Evolutionary conservation across 306 rosid species (phyloP), one percentile per base, ranked within the genome.

Genomic region (Medicago lupulina): DNA sequence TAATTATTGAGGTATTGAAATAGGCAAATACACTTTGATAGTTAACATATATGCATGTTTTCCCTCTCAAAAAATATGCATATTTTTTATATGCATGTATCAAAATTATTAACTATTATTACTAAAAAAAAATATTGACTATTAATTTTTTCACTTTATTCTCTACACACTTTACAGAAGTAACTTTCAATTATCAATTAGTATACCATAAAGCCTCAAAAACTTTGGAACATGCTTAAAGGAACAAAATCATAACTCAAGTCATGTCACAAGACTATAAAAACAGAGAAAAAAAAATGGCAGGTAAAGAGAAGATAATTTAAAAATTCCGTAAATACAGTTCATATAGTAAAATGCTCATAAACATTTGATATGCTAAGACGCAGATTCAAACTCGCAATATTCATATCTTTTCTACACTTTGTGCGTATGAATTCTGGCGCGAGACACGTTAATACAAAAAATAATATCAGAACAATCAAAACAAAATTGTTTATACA

Each of bases 161-260:
- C 15, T 21, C n/a, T 19, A 21, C 31, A 10, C 63, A 19, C n/a
- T 21, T 57, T 57, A 57, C 14, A 21, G 2, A 57, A 57, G 31
- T 57, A 57, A 57, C 11, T 57, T 57, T 13, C n/a, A 58, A 23
- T 58, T 2, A 18, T 58, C 39, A 55, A 55, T 58, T 25, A 23
- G 1, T 25, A 58, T 9, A 19, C 7, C 7, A 19, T 21, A 58
- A 55, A 19, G 63, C 78, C 19, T 55, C 17, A 28, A n/a, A 75
- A 16, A 63, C 76, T n/a, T 10, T 10, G 15, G 5, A 74, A 31
- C 64, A 61, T 60, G 41, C 73, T 17, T 36, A 67, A 9, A 50
- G 19, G 1, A 53, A 60, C 13, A 68, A 67, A 66, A 59, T 4
- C 67, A 19, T 25, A 68, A 62, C 61, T 43, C 31, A 16, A 7